Percentiles rank a stretch among this genome's conserved stretches.
Evolutionary conservation across 2,329 filamentous ascomycete genomes (phyloP).

Genomic region (Colletotrichum liaoningense): DNA sequence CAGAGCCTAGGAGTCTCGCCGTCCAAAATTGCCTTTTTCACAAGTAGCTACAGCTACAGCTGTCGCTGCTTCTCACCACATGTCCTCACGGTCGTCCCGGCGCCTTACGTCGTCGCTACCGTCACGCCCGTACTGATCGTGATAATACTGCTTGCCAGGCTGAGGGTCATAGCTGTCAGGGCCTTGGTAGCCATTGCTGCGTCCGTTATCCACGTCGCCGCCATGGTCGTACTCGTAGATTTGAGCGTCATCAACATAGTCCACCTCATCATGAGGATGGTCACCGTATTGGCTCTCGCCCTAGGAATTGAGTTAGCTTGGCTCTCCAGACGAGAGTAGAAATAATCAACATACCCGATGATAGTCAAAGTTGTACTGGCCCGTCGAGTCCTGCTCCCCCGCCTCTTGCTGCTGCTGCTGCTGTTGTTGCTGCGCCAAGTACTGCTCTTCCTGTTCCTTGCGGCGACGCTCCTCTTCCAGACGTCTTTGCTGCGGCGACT

Average conservation of each 20-base stretch:
- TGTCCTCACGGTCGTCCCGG: conserved; percentile 51
- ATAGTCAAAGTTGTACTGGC: conserved; percentile 66
- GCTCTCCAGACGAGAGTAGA: background rate
- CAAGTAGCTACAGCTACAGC: background rate
- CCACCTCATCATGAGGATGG: conserved; percentile 55
- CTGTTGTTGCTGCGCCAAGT: conserved; percentile 59
- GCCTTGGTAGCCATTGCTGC: conserved; percentile 51
- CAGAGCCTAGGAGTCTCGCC: background rate
- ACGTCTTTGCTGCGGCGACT: conserved; percentile 79
- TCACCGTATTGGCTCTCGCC: conserved; percentile 60
- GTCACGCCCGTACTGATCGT: conserved; percentile 48
- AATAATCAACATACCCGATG: conserved; percentile 56
- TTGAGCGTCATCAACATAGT: conserved; percentile 64
- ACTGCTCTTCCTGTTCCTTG: conserved; percentile 61
- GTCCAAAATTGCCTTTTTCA: conserved; percentile 10
- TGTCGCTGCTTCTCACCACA: conserved; percentile 50
- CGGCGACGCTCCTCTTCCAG: conserved; percentile 66
- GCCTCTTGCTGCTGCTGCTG: conserved; percentile 56
- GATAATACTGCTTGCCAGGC: conserved; percentile 54
- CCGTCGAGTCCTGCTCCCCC: conserved; percentile 56
- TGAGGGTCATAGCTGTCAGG: conserved; percentile 50
- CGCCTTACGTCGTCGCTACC: conserved; percentile 43
- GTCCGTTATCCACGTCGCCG: conserved; percentile 47
- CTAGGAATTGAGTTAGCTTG: conserved; percentile 43
- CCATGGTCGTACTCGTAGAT: conserved; percentile 65